Base-by-base conservation (phyloP, 305 asterid species). In the Plantago lanceolata region DNA sequence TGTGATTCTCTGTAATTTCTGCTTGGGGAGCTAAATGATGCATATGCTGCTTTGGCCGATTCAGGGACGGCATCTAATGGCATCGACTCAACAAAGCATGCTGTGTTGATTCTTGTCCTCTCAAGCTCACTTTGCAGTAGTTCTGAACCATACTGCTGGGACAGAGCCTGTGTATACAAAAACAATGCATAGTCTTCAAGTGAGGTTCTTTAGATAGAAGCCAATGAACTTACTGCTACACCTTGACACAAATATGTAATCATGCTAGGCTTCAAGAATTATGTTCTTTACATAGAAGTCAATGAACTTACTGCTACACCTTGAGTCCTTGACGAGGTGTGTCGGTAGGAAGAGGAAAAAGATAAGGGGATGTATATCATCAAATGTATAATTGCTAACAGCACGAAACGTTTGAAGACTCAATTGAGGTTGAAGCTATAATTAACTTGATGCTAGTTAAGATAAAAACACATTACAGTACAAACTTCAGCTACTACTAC, bases 41-140 rank as follows among this genome's bases (percentile, higher is more conserved):
- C 96, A 70, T 87, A 85, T 5, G 97, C 95, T 60, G 92, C 92
- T 82, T 85, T 93, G 8, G 97, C 99, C 11, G 96, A 85, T 80
- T 89, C 97, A 18, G 99, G 96, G 57, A 87, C 87, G 0, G 94
- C 76, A 69, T 84, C 96, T 63, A 76, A 65, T 13, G 97, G 85
- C 31, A 83, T 79, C 2, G 95, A 78, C 74, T 89, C 99, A 60
- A 90, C 88, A 57, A 93, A 93, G 81, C 99, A 93, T 43, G 97
- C 96, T 4, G 99, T 84, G 72, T 93, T 93, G 64, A 93, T 82
- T 67, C 96, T 74, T 2, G 94, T 93, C 83, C 99, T 83, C 71
- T 93, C 99, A 1, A 93, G 94, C 81, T 93, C 99, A 2, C 82
- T 68, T 71, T 93, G 96, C 61, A 89, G 97, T 57, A 85, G 81